Evolutionary conservation across 2,329 filamentous ascomycete species (phyloP).

Genomic region (Aspergillus oerlinghausenensis): DNA sequence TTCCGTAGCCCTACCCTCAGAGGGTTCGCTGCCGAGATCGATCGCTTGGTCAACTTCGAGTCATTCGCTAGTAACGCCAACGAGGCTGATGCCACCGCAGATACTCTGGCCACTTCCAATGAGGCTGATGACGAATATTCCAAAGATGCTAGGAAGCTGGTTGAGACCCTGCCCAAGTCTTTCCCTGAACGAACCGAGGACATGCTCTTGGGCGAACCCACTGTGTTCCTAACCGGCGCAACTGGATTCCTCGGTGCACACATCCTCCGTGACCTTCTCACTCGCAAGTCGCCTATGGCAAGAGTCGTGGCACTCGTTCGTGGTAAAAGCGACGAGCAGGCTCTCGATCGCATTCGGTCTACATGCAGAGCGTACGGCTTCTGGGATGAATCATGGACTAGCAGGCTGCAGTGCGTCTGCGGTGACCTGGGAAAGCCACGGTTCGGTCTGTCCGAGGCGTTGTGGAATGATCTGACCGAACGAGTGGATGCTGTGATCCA

Average conservation of each 20-base stretch:
- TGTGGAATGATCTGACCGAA: constrained; percentile 62
- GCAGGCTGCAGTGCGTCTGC: constrained; percentile 61
- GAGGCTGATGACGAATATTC: constrained; percentile 47
- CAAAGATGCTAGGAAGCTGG: constrained; percentile 46
- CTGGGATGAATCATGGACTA: constrained; percentile 63
- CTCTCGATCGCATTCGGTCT: constrained; percentile 59
- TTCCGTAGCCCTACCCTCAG: constrained; percentile 63
- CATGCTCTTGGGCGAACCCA: constrained; percentile 41
- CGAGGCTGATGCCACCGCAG: constrained; percentile 41
- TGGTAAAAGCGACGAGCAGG: constrained; percentile 57
- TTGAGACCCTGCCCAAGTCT: constrained; percentile 45
- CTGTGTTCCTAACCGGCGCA: constrained; percentile 79
- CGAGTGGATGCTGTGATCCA: constrained; percentile 71
- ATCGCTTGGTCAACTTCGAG: constrained; percentile 46
- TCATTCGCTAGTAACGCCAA: constrained; percentile 41
- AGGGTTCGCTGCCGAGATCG: constrained; percentile 54
- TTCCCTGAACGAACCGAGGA: constrained; percentile 34
- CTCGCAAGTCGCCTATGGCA: constrained; percentile 50
- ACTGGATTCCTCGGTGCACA: constrained; percentile 88
- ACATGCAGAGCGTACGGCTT: constrained; percentile 73
- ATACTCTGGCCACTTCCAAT: constrained; percentile 21
- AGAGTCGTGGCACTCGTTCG: constrained; percentile 74
- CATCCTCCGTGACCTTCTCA: constrained; percentile 69
- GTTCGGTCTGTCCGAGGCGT: constrained; percentile 64
- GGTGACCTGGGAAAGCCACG: constrained; percentile 70